Evolutionary conservation across 768 basidiomycete genomes (phyloP).

Genomic region (Coprinellus micaceus): DNA sequence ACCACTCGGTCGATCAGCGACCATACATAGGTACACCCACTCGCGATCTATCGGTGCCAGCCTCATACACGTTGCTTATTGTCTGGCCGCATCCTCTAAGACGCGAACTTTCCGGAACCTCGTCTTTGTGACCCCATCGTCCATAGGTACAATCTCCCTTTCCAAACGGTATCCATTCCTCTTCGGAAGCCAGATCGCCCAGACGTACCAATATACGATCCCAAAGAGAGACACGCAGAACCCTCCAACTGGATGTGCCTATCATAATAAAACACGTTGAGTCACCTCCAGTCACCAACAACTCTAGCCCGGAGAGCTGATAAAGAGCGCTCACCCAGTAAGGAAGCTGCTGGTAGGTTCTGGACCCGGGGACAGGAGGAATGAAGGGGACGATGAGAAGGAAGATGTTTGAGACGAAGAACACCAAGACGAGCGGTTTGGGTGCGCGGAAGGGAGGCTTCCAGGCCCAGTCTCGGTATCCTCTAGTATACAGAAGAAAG

Average conservation of each 20-base stretch:
- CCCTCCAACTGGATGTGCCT: slow-evolving; percentile 51
- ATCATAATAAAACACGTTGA: not conserved
- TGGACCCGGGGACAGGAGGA: slow-evolving; percentile 51
- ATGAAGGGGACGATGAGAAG: slow-evolving; percentile 59
- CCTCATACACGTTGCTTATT: too few relatives aligned
- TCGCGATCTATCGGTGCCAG: too few relatives aligned
- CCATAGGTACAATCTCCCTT: slow-evolving; percentile 44
- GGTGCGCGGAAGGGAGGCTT: slow-evolving; percentile 62
- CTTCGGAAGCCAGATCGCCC: slow-evolving; percentile 47
- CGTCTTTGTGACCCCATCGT: slow-evolving; percentile 49
- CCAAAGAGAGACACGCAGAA: slow-evolving; percentile 47
- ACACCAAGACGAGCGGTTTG: slow-evolving; percentile 44
- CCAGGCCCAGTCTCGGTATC: slow-evolving; percentile 48
- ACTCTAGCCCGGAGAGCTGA: not conserved
- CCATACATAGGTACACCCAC: too few relatives aligned
- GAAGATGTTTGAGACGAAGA: slow-evolving; percentile 65
- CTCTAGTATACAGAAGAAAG: slow-evolving; percentile 52
- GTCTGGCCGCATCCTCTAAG: not conserved
- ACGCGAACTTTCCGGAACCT: slow-evolving; percentile 12
- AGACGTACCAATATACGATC: slow-evolving; percentile 53
- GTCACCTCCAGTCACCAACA: not conserved
- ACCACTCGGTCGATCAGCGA: too few relatives aligned
- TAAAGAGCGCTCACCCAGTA: slow-evolving; percentile 56
- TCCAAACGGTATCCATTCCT: slow-evolving; percentile 46
- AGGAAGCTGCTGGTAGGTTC: slow-evolving; percentile 55